These are phyloP conservation scores for Ogataea trehalophila DNA, from an alignment of 805 yeast genomes.

Conservation along the genomic window DNA sequence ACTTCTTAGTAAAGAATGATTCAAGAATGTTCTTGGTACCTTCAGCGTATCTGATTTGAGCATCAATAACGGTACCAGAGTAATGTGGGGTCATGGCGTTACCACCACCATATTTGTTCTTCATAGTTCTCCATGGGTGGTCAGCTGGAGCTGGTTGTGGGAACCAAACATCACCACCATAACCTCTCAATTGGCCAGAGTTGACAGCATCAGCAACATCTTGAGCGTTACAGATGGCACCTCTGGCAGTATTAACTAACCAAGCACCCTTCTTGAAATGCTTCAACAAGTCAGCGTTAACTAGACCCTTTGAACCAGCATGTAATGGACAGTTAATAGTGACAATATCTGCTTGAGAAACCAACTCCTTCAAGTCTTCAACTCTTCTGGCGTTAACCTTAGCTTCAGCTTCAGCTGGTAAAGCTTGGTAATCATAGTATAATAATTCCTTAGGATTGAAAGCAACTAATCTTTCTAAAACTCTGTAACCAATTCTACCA, in stretches of 20 bases:
- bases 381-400: constrained; percentile 58
- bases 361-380: constrained; percentile 57
- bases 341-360: constrained; percentile 63
- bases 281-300: constrained; percentile 60
- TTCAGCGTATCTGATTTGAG: constrained; percentile 66
- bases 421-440: constrained; percentile 70
- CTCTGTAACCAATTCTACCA: constrained; percentile 76
- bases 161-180: constrained; percentile 84
- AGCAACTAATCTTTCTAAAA: constrained; percentile 64
- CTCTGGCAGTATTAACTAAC: constrained; percentile 77
- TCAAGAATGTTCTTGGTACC: constrained; percentile 66
- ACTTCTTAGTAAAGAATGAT: constrained; percentile 55
- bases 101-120: constrained; percentile 64
- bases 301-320: constrained; percentile 59
- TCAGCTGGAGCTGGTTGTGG: constrained; percentile 78
- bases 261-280: constrained; percentile 72
- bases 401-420: constrained; percentile 53
- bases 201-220: constrained; percentile 72
- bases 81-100: constrained; percentile 85
- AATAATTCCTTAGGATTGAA: constrained; percentile 71
- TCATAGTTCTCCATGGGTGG: constrained; percentile 75
- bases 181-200: constrained; percentile 67
- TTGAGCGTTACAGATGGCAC: constrained; percentile 69
- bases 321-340: constrained; percentile 77
- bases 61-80: constrained; percentile 76